Evolutionary conservation across 768 basidiomycete genomes (phyloP).

Genomic region (Termitomyces sp.): DNA sequence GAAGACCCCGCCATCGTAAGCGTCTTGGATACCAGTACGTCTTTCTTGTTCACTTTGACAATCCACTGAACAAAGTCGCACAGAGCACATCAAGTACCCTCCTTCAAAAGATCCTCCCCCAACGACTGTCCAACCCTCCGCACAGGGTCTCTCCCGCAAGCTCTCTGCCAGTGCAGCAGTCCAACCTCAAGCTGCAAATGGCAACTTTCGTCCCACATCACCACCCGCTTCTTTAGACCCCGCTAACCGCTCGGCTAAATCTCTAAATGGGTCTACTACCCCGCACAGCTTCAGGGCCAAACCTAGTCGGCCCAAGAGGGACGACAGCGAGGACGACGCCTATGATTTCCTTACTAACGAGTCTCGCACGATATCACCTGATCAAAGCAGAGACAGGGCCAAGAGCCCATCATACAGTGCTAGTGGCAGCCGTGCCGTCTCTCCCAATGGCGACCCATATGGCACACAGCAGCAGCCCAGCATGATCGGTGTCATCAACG

Average conservation of each 20-base stretch:
- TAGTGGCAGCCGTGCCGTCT: constrained; percentile 50
- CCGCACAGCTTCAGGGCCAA: constrained; percentile 38
- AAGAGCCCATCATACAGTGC: constrained; percentile 51
- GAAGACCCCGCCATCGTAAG: constrained; percentile 85
- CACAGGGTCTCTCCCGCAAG: constrained; percentile 31
- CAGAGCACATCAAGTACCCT: constrained; percentile 24
- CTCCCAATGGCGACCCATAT: constrained; percentile 35
- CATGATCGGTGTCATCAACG: constrained; percentile 50
- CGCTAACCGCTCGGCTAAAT: constrained; percentile 37
- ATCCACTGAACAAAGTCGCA: neutral
- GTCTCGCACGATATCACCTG: constrained; percentile 52
- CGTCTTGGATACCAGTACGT: constrained; percentile 91
- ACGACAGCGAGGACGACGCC: constrained; percentile 54
- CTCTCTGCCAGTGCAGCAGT: constrained; percentile 32
- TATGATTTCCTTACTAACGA: constrained; percentile 41
- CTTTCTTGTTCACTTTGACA: neutral
- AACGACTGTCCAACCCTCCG: constrained; percentile 7
- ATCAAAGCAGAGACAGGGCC: constrained; percentile 31
- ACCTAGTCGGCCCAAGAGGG: constrained; percentile 43
- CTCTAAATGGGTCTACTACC: constrained; percentile 37
- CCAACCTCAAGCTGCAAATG: constrained; percentile 16
- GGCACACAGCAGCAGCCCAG: constrained; percentile 36
- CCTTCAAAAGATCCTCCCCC: constrained; percentile 17
- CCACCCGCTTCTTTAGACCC: constrained; percentile 60
- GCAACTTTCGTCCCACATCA: constrained; percentile 56